A percentile compares a stretch with the other conserved stretches of the same genome.
These are phyloP conservation scores for Hibiscus trionum DNA, from an alignment of 345 rosid genomes.

Conservation along the genomic window DNA sequence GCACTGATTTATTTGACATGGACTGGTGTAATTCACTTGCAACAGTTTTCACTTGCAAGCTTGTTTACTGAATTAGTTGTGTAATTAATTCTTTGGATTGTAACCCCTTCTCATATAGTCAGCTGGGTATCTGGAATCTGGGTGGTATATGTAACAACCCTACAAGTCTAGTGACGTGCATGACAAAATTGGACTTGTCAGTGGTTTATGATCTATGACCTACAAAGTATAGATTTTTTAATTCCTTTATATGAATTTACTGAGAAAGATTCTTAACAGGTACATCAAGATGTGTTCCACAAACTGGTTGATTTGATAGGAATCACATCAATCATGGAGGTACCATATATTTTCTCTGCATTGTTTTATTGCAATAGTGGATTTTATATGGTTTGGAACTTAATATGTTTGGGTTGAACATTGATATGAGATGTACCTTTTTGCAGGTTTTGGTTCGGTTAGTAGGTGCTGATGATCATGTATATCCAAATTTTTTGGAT, in stretches of 20 bases:
- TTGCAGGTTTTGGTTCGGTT: conserved; percentile 83
- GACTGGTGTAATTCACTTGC: neutral
- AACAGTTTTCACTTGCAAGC: neutral
- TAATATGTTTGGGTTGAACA: neutral
- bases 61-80: neutral
- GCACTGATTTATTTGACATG: neutral
- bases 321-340: conserved; percentile 97
- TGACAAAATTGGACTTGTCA: neutral
- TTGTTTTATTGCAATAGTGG: neutral
- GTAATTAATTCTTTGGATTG: no score
- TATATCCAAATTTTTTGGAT: conserved; percentile 84
- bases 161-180: neutral
- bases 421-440: neutral
- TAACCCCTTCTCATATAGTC: neutral
- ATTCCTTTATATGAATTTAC: neutral
- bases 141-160: neutral
- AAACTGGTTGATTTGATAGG: conserved; percentile 94
- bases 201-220: neutral
- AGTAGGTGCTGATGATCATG: conserved; percentile 90
- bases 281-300: conserved; percentile 71
- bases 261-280: conserved; percentile 36
- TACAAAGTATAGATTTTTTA: neutral
- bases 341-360: conserved; percentile 17
- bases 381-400: neutral
- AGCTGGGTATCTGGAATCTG: neutral